Conservation (phyloP, 169 alveolate species). For the Plasmodium knowlesi region DNA sequence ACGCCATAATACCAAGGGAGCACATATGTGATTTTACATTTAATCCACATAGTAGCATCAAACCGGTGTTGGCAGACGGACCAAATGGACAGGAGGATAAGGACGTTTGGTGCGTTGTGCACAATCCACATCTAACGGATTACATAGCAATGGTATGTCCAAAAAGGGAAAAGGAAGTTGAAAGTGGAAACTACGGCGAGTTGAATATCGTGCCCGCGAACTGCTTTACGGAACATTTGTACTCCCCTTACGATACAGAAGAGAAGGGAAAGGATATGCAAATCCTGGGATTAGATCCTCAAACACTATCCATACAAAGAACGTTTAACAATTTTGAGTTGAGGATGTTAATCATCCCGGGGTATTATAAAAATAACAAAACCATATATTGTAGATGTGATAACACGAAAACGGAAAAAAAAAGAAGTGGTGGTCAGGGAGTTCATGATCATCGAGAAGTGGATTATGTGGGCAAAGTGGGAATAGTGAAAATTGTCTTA, state of each 20-base stretch:
- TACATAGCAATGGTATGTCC: constrained; percentile 29
- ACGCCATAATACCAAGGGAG: neutral
- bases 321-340: neutral
- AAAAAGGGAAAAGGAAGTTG: neutral
- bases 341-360: constrained; percentile 9
- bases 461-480: constrained; percentile 42
- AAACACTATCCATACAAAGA: neutral
- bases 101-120: constrained; percentile 9
- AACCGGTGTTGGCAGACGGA: neutral
- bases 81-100: neutral
- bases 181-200: neutral
- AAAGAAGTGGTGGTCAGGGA: neutral
- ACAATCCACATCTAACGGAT: constrained; percentile 1
- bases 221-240: constrained; percentile 20
- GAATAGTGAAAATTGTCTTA: constrained; percentile 50
- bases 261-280: constrained; percentile 7
- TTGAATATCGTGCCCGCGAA: constrained; percentile 26
- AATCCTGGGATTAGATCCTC: neutral
- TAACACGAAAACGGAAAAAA: constrained; percentile 31
- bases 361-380: constrained; percentile 13
- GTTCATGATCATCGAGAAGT: too few species aligned
- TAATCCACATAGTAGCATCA: constrained; percentile 27
- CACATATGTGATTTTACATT: constrained; percentile 27
- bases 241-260: constrained; percentile 29
- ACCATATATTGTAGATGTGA: constrained; percentile 61